These are phyloP conservation scores for Penicillium expansum DNA, from an alignment of 2,329 filamentous ascomycete genomes.

Conservation along the genomic window DNA sequence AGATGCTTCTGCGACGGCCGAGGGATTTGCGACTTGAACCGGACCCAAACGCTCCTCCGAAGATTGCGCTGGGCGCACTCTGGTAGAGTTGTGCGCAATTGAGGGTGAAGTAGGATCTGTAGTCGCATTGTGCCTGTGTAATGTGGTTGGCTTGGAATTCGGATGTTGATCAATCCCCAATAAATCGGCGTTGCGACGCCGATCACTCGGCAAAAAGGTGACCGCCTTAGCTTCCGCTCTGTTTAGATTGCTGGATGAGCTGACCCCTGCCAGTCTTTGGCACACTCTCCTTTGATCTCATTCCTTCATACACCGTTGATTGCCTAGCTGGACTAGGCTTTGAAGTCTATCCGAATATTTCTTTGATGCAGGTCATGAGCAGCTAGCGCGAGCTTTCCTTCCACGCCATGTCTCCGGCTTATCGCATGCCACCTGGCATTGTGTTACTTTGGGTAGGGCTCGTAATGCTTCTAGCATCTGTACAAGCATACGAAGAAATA, in stretches of 20 bases:
- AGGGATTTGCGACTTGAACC: conserved; percentile 31
- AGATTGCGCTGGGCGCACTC: conserved; percentile 28
- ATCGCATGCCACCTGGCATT: conserved; percentile 29
- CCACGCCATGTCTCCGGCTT: conserved; percentile 27
- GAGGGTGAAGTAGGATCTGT: conserved; percentile 30
- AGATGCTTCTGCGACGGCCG: conserved; percentile 25
- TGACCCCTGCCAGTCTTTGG: neutral
- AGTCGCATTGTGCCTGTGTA: conserved; percentile 24
- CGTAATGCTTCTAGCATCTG: conserved; percentile 22
- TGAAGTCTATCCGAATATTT: neutral
- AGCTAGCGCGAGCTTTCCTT: conserved; percentile 3
- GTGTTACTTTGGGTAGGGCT: conserved; percentile 28
- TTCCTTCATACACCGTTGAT: neutral
- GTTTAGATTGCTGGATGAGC: neutral
- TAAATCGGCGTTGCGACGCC: conserved; percentile 4
- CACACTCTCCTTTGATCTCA: neutral
- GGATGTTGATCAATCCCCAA: conserved; percentile 7
- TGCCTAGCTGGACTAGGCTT: conserved; percentile 11
- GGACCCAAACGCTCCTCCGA: conserved; percentile 26
- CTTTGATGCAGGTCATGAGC: conserved; percentile 12
- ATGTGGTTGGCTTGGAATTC: conserved; percentile 5
- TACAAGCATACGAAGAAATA: conserved; percentile 57
- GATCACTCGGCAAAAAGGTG: neutral
- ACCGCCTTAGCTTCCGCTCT: conserved; percentile 8
- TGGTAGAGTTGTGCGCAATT: conserved; percentile 30